Evolutionary conservation across 2,329 filamentous ascomycete genomes (phyloP), one percentile per base, ranked within the genome.

Genomic region (Colletotrichum sp.): DNA sequence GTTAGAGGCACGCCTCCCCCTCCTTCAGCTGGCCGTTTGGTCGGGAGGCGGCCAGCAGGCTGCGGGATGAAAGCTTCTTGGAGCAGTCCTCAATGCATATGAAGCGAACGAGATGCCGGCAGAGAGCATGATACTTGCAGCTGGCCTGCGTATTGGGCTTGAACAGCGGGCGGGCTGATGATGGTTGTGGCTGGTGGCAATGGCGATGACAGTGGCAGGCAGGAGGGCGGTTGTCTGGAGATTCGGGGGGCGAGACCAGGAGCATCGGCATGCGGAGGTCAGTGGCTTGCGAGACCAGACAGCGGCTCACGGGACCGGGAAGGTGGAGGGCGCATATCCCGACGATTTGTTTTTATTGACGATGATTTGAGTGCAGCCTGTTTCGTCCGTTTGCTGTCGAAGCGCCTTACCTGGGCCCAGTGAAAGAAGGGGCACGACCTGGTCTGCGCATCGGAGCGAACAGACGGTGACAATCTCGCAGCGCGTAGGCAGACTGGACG

Each of bases 381-480:
- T 68, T 68, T 68, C 48, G 66, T 68, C 66, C 52, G 32, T 67
- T 67, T 67, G 64, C 30, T 21, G 64, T 52, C 21, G 39, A 34
- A 43, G 39, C 16, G 39, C 24, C n/a, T 52, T 1, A 3, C n/a
- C 43, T 52, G 5, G 43, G n/a, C 43, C n/a, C 43, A 12, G 43
- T 67, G 18, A 18, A 67, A 67, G 39, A 52, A 43, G 32, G 24
- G 28, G 21, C 39, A 48, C 36, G 36, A 34, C 63, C 18, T 30
- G 26, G 52, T 28, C 52, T 32, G n/a, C 34, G 28, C 69, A 39
- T 39, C 61, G 68, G 61, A 8, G 66, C 30, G 72, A 74, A 74
- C 72, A 71, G 72, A 71, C 72, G 18, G 21, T 59, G 68, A 66
- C 67, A 71, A 71, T 70, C 34, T 64, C 6, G 68, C 43, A 71